Percentiles rank a stretch among this genome's conserved stretches.
Conservation (phyloP, 495 filamentous ascomycete species). For the Annulohypoxylon stygium region DNA sequence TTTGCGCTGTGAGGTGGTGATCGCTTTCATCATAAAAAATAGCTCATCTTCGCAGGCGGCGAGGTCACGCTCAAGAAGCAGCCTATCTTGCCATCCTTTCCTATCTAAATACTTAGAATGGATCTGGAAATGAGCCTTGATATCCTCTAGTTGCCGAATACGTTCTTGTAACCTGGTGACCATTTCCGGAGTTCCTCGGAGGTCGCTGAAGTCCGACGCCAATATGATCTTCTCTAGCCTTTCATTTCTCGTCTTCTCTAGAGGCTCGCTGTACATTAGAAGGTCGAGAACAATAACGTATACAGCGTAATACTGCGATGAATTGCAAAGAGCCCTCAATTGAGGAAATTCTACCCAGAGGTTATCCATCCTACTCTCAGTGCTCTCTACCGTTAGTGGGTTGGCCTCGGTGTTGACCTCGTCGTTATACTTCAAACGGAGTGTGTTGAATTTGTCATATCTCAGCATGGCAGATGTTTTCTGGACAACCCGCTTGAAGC, state of each 20-base stretch:
- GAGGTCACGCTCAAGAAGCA: conserved; percentile 88
- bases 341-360: conserved; percentile 97
- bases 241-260: conserved; percentile 95
- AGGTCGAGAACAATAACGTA: conserved; percentile 97
- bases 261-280: conserved; percentile 91
- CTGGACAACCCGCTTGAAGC: conserved; percentile 94
- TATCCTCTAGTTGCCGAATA: conserved; percentile 94
- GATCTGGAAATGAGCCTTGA: conserved; percentile 95
- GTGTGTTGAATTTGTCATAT: conserved; percentile 98
- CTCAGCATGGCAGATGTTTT: conserved; percentile 92
- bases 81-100: conserved; percentile 89
- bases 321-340: conserved; percentile 92
- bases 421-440: conserved; percentile 97
- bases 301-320: conserved; percentile 94
- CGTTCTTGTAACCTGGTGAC: conserved; percentile 90
- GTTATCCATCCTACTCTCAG: conserved; percentile 89
- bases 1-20: conserved; percentile 93
- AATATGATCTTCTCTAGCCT: conserved; percentile 98
- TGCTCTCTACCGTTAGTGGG: conserved; percentile 61
- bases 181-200: conserved; percentile 93
- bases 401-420: conserved; percentile 75
- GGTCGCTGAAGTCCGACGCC: conserved; percentile 98
- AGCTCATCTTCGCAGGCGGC: conserved; percentile 93
- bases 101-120: conserved; percentile 89
- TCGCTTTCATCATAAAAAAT: conserved; percentile 99